These are phyloP conservation scores for Xylaria sp. DNA, from an alignment of 495 filamentous ascomycete genomes.

Conservation along the genomic window DNA sequence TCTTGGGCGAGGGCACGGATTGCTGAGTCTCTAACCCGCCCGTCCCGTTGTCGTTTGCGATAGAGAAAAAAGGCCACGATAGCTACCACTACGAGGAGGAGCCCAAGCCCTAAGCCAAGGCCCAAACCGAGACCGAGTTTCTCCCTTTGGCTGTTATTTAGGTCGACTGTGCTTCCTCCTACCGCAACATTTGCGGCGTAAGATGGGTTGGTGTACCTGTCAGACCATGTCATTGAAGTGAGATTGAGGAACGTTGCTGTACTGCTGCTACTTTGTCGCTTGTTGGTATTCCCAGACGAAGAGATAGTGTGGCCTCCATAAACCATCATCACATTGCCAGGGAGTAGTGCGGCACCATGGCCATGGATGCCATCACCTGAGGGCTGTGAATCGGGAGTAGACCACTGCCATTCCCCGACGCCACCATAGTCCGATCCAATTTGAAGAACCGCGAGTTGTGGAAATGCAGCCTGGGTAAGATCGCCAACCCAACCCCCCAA, in stretches of 20 bases:
- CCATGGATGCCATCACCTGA: conserved; percentile 72
- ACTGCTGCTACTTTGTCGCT: conserved; percentile 37
- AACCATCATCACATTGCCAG: conserved; percentile 89
- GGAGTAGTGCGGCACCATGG: conserved; percentile 82
- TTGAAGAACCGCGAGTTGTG: conserved; percentile 78
- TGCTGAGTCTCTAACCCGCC: conserved; percentile 46
- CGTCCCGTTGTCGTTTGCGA: conserved; percentile 53
- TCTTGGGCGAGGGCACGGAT: conserved; percentile 51
- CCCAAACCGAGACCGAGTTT: conserved; percentile 67
- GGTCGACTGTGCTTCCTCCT: conserved; percentile 25
- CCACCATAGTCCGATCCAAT: conserved; percentile 75
- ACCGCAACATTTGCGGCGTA: conserved; percentile 27
- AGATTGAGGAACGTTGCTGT: conserved; percentile 79
- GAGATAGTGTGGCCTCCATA: conserved; percentile 80
- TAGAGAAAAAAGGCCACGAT: conserved; percentile 65
- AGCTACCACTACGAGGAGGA: conserved; percentile 59
- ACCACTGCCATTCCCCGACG: conserved; percentile 76
- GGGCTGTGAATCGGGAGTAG: conserved; percentile 61
- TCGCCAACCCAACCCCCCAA: conserved; percentile 94
- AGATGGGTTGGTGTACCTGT: conserved; percentile 68
- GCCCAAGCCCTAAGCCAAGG: conserved; percentile 74
- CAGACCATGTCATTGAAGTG: conserved; percentile 73
- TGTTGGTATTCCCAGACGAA: conserved; percentile 46
- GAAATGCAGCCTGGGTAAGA: conserved; percentile 71
- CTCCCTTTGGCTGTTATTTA: conserved; percentile 27